phyloP scores from a whole-genome alignment of 495 filamentous ascomycete species.

The Lineolata rhizophorae region DNA sequence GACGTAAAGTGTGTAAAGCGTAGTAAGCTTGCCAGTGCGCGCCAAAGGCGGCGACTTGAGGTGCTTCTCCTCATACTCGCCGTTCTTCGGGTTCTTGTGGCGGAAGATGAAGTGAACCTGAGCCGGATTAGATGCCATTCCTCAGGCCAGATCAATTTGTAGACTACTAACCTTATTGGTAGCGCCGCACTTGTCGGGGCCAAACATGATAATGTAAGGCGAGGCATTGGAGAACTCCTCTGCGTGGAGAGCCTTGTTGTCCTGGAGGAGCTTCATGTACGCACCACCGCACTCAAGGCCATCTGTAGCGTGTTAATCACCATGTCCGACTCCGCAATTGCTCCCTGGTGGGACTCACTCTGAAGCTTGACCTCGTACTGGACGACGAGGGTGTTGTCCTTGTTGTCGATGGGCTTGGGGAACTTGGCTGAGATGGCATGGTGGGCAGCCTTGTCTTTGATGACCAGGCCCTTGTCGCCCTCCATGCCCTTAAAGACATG shows the following conservation, averaged over 20 bases:
- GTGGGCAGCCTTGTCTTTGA: conserved; percentile 92
- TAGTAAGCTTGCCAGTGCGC: conserved; percentile 70
- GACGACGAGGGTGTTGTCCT: conserved; percentile 86
- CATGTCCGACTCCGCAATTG: not conserved
- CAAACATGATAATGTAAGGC: conserved; percentile 99
- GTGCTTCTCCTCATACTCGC: conserved; percentile 99
- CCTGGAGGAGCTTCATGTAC: conserved; percentile 96
- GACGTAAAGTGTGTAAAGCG: conserved; percentile 90
- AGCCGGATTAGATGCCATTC: not conserved
- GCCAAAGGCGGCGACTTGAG: conserved; percentile 64
- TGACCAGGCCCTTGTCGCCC: conserved; percentile 87
- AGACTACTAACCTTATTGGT: conserved; percentile 67
- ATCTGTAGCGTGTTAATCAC: conserved; percentile 25
- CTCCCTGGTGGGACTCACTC: conserved; percentile 32
- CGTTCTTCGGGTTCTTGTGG: conserved; percentile 99
- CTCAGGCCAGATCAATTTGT: no score
- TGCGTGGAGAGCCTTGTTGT: conserved; percentile 88
- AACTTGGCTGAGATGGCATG: conserved; percentile 99
- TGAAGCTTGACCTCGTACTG: conserved; percentile 99
- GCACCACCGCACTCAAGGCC: conserved; percentile 96
- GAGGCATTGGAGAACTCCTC: conserved; percentile 97
- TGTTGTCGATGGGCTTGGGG: conserved; percentile 87
- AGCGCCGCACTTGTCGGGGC: conserved; percentile 96
- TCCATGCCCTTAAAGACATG: conserved; percentile 80
- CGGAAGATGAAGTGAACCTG: conserved; percentile 99